Evolutionary conservation across 2,329 filamentous ascomycete genomes (phyloP).

Genomic region (Cytospora mali): DNA sequence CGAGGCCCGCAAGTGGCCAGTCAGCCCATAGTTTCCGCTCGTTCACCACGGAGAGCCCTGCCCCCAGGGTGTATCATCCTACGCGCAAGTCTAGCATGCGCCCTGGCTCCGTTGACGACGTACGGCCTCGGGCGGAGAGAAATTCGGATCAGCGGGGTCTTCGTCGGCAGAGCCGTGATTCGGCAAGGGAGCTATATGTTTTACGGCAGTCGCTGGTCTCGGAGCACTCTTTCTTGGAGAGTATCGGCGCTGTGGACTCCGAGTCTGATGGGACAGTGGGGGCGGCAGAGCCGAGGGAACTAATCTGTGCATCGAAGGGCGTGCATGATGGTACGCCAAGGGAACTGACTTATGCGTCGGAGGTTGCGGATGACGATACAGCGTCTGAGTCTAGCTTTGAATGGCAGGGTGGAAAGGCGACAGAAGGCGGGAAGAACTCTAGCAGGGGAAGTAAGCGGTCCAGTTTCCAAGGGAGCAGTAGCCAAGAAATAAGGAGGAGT

Average conservation of each 20-base stretch:
- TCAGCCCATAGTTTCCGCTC: conserved; percentile 25
- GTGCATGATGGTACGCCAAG: conserved; percentile 10
- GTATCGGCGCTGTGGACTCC: conserved; percentile 17
- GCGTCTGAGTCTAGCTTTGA: conserved; percentile 8
- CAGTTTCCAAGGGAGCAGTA: background rate
- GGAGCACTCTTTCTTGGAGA: conserved; percentile 21
- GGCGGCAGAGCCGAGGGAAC: too few species aligned
- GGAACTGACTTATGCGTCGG: conserved; percentile 9
- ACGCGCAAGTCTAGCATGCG: conserved; percentile 21
- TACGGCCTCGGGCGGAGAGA: conserved; percentile 7
- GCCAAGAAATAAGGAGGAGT: conserved; percentile 4
- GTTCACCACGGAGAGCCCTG: conserved; percentile 16
- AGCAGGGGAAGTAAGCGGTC: background rate
- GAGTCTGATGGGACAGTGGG: too few species aligned
- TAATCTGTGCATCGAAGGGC: too few species aligned
- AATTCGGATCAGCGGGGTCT: conserved; percentile 2
- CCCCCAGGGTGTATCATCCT: conserved; percentile 13
- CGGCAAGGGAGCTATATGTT: conserved; percentile 24
- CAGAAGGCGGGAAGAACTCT: background rate
- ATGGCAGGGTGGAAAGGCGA: background rate
- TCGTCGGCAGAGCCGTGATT: conserved; percentile 20
- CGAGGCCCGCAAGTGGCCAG: conserved; percentile 7
- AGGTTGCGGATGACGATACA: conserved; percentile 1
- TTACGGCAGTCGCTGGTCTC: conserved; percentile 27
- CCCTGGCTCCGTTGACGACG: background rate